A percentile compares a stretch with the other conserved stretches of the same genome.
phyloP scores from a whole-genome alignment of 225 moss, liverwort and hornwort species.

The Bryum argenteum region DNA sequence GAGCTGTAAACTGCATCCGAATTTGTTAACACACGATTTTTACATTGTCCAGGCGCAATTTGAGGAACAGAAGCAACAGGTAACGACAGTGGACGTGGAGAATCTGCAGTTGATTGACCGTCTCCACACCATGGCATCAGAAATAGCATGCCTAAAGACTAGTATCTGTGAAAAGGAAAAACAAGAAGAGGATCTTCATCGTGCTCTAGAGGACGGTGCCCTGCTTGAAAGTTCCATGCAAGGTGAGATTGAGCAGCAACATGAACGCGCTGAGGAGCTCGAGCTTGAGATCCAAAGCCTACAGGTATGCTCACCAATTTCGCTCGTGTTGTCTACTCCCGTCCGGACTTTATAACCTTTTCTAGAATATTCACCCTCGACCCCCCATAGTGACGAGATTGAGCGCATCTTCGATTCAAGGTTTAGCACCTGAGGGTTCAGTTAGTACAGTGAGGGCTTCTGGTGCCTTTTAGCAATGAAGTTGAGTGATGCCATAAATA shows the following conservation, averaged over 20 bases:
- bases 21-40: not conserved
- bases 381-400: slow-evolving; percentile 7
- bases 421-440: not conserved
- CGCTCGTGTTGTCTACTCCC: not conserved
- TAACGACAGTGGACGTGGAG: slow-evolving; percentile 91
- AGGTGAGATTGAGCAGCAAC: slow-evolving; percentile 88
- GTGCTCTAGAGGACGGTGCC: slow-evolving; percentile 79
- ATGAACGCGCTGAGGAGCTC: slow-evolving; percentile 73
- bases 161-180: slow-evolving; percentile 78
- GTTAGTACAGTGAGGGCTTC: not conserved
- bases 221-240: slow-evolving; percentile 94
- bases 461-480: not conserved
- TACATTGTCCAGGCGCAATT: slow-evolving; percentile 68
- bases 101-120: slow-evolving; percentile 99
- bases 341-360: not conserved
- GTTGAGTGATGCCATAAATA: slow-evolving; percentile 7
- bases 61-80: slow-evolving; percentile 97
- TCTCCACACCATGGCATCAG: slow-evolving; percentile 91
- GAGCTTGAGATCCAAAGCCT: slow-evolving; percentile 74
- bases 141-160: slow-evolving; percentile 89
- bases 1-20: not conserved
- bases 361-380: not conserved
- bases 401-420: not conserved
- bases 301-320: slow-evolving; percentile 53
- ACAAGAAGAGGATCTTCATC: slow-evolving; percentile 85